Conservation (phyloP, 2,329 filamentous ascomycete genomes). For the Colletotrichum paranaense region DNA sequence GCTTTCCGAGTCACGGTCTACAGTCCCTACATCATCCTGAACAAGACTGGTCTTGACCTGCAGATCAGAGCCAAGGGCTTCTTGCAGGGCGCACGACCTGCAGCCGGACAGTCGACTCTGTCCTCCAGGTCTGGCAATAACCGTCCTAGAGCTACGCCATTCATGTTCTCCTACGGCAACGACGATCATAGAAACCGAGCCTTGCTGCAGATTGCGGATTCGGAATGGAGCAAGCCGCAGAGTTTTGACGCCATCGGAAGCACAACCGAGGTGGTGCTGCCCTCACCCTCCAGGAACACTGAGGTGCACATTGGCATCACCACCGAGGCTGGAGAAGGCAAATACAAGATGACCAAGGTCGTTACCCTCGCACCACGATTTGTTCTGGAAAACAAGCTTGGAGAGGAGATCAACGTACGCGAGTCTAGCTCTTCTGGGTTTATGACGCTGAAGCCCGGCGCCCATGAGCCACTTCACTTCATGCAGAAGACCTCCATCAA, state of each 20-base stretch:
- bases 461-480: constrained; percentile 89
- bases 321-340: constrained; percentile 90
- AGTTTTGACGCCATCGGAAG: constrained; percentile 98
- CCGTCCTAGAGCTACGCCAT: constrained; percentile 81
- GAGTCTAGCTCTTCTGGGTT: constrained; percentile 93
- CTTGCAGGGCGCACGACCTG: constrained; percentile 82
- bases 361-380: constrained; percentile 94
- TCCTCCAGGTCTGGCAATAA: constrained; percentile 61
- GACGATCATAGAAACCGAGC: constrained; percentile 94
- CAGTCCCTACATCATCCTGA: constrained; percentile 93
- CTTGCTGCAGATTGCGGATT: constrained; percentile 87
- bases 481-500: constrained; percentile 85
- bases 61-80: constrained; percentile 90
- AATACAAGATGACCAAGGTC: constrained; percentile 97
- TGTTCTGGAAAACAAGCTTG: constrained; percentile 91
- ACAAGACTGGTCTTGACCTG: constrained; percentile 92
- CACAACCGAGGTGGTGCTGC: constrained; percentile 86
- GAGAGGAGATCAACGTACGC: constrained; percentile 87
- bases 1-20: constrained; percentile 97
- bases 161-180: constrained; percentile 94
- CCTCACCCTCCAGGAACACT: constrained; percentile 74
- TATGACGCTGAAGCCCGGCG: constrained; percentile 80
- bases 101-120: constrained; percentile 80
- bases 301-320: constrained; percentile 94
- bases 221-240: constrained; percentile 96